Evolutionary conservation across 805 yeast species (phyloP).

Genomic region (Crinitomyces ghanaensis): DNA sequence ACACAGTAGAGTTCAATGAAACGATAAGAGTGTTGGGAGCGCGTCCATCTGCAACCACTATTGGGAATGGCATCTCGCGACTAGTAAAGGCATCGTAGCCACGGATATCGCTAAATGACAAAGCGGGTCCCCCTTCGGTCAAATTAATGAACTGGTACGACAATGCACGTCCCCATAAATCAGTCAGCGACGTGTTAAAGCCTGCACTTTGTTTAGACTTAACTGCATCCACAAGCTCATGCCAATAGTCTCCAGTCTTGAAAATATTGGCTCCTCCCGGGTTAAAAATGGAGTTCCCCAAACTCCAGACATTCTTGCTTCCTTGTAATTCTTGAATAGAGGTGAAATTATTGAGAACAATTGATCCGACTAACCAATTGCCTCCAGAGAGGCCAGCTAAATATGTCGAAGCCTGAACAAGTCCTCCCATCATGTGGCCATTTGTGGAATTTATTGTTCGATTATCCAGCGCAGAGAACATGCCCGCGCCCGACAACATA

Average conservation of each 20-base stretch:
- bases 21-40: slow-evolving; percentile 38
- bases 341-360: slow-evolving; percentile 62
- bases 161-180: slow-evolving; percentile 72
- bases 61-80: slow-evolving; percentile 64
- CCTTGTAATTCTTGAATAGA: slow-evolving; percentile 49
- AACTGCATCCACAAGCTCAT: slow-evolving; percentile 33
- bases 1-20: slow-evolving; percentile 53
- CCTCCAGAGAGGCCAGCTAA: slow-evolving; percentile 78
- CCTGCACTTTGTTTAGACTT: slow-evolving; percentile 53
- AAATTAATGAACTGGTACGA: slow-evolving; percentile 60
- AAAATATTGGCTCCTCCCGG: slow-evolving; percentile 54
- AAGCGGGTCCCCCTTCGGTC: slow-evolving; percentile 52
- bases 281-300: slow-evolving; percentile 45
- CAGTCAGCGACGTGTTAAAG: slow-evolving; percentile 55
- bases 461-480: slow-evolving; percentile 65
- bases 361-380: slow-evolving; percentile 64
- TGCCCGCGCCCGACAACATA: slow-evolving; percentile 78
- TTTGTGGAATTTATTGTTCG: slow-evolving; percentile 45
- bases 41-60: slow-evolving; percentile 41
- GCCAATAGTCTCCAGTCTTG: slow-evolving; percentile 41
- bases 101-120: slow-evolving; percentile 46
- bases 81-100: slow-evolving; percentile 48
- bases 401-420: slow-evolving; percentile 60
- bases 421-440: slow-evolving; percentile 52
- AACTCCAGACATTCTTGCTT: slow-evolving; percentile 50